phyloP scores from a whole-genome alignment of 306 rosid genomes.

The Cercis canadensis region DNA sequence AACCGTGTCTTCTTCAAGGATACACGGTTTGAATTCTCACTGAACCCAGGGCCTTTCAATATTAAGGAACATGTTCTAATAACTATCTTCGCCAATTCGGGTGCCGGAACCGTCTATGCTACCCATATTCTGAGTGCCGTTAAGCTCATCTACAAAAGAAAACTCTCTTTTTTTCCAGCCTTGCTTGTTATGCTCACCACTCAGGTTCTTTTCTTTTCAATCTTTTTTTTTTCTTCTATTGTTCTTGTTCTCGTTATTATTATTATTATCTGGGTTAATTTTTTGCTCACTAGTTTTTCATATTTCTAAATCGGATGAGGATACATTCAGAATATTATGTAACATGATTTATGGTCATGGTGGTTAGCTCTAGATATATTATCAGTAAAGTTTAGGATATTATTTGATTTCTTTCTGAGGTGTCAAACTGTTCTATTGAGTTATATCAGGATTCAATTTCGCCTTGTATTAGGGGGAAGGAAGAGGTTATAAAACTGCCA shows the following conservation, averaged over 20 bases:
- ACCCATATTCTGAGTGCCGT: constrained; percentile 83
- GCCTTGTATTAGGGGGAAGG: no score
- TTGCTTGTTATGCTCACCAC: constrained; percentile 80
- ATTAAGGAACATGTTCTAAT: constrained; percentile 88
- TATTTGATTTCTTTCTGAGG: neutral
- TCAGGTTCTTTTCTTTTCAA: constrained; percentile 60
- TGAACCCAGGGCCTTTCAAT: constrained; percentile 87
- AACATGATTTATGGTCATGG: no score
- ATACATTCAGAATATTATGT: neutral
- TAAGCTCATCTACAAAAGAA: constrained; percentile 66
- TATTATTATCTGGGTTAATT: no score
- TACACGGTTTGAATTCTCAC: constrained; percentile 59
- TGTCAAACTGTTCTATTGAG: neutral
- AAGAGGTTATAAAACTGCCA: neutral
- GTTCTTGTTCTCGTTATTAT: no score
- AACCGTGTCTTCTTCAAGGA: constrained; percentile 53
- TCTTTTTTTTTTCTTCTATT: neutral
- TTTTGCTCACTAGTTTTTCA: neutral
- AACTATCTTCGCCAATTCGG: constrained; percentile 85
- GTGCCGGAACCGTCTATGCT: constrained; percentile 71
- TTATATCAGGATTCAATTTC: no score
- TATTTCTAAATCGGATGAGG: neutral
- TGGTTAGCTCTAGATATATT: neutral
- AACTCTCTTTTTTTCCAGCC: constrained; percentile 66
- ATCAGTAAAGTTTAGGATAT: neutral